Conservation (phyloP, 2,329 filamentous ascomycete species). For the Emericellopsis cladophorae region DNA sequence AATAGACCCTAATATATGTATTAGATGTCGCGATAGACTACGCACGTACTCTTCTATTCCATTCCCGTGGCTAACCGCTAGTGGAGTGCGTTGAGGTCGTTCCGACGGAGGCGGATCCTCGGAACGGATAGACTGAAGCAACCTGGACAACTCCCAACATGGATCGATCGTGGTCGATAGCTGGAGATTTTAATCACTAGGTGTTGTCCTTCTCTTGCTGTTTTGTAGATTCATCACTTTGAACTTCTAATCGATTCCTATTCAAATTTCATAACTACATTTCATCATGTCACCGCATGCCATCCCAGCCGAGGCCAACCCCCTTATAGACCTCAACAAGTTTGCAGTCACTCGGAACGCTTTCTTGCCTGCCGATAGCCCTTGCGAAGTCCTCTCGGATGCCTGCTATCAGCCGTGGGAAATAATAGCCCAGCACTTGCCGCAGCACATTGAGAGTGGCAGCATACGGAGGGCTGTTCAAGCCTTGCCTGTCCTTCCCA, state of each 20-base stretch:
- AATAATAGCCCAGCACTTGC: slow-evolving; percentile 51
- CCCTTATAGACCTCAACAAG: slow-evolving; percentile 14
- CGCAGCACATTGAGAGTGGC: slow-evolving; percentile 50
- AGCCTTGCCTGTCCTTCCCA: slow-evolving; percentile 56
- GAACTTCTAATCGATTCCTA: neutral
- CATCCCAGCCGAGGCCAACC: slow-evolving; percentile 9
- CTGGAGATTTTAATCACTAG: neutral
- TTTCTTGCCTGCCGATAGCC: slow-evolving; percentile 64
- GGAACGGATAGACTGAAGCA: no score
- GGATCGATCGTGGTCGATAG: no score
- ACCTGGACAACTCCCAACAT: no score
- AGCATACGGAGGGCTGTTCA: slow-evolving; percentile 52
- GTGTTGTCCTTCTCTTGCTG: neutral
- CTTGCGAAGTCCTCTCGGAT: slow-evolving; percentile 51
- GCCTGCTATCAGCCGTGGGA: slow-evolving; percentile 77
- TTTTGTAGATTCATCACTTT: neutral
- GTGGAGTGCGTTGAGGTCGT: no score
- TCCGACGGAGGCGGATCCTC: no score
- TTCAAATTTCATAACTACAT: neutral
- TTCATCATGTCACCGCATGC: slow-evolving; percentile 29
- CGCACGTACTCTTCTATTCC: no score
- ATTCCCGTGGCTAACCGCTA: no score
- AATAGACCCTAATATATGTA: no score
- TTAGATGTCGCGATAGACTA: no score
- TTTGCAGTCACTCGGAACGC: slow-evolving; percentile 43